Evolutionary conservation across 495 filamentous ascomycete genomes (phyloP), one percentile per base, ranked within the genome.

Genomic region (Cetradonia linearis): DNA sequence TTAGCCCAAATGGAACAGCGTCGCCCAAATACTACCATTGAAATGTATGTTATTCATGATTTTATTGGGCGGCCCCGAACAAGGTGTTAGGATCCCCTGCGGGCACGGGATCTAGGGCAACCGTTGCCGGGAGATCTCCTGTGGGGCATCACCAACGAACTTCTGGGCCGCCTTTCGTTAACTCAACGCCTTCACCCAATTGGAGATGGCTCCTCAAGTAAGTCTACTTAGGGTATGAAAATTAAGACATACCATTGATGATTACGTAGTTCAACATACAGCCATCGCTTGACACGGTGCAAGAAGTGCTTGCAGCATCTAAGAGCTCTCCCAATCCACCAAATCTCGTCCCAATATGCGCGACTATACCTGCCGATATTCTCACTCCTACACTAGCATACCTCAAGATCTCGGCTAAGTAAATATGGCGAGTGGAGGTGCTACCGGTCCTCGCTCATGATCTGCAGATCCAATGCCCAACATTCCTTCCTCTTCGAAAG

Each of bases 381-480:
- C 77, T 96, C 67, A 98, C 92, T 9, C 93, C 93, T 11, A 89
- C 89, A 20, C 77, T 86, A 48, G 93, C 92, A 65, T 98, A 97
- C 69, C 76, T 97, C 54, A 96, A 95, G 72, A 77, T 97, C 65
- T 77, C 86, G 65, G 77, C 83, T 66, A 82, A 87, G 81, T 86
- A 70, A 77, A 81, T 82, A 63, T 67, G 47, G 20, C 50, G 27
- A 5, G 1, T 20, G 25, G 23, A 54, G 10, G 1, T 8, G 9
- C 11, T 44, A 14, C 16, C n/a, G 16, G 9, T n/a, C 2, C 9
- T 27, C 47, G 30, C 60, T 66, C 18, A 62, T 25, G 1, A 3
- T 44, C 8, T 9, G 20, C 40, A 62, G 64, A 31, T 58, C 62
- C 8, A 31, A 56, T 37, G 65, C 62, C 16, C 40, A 63, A 27